Conservation (phyloP, 768 basidiomycete species). For the Calocybe cyanea region DNA sequence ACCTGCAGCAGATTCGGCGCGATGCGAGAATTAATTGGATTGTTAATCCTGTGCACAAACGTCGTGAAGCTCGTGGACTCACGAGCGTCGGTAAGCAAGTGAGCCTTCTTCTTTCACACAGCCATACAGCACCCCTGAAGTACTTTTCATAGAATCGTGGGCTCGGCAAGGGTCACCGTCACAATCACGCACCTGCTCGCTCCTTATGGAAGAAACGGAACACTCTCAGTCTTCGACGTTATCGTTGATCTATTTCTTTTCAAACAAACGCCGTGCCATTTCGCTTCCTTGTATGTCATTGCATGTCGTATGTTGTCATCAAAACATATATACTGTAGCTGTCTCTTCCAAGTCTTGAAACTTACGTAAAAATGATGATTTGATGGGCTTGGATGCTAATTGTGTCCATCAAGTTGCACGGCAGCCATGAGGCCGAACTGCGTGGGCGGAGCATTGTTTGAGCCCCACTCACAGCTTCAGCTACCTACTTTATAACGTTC, state of each 20-base stretch:
- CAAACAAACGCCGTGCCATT: slow-evolving; percentile 20
- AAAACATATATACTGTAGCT: no score
- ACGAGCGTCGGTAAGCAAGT: slow-evolving; percentile 94
- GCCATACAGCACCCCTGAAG: slow-evolving; percentile 2
- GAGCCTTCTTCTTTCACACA: slow-evolving; percentile 27
- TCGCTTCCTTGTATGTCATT: slow-evolving; percentile 23
- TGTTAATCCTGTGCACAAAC: slow-evolving; percentile 96
- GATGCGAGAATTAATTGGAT: slow-evolving; percentile 99
- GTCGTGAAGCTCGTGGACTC: slow-evolving; percentile 95
- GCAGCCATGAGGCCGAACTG: slow-evolving; percentile 14
- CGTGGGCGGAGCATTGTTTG: slow-evolving; percentile 1
- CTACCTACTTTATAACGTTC: neutral
- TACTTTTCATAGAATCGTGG: slow-evolving; percentile 78
- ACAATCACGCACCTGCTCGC: slow-evolving; percentile 90
- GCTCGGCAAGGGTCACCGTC: slow-evolving; percentile 88
- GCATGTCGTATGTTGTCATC: slow-evolving; percentile 9
- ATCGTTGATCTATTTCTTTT: slow-evolving; percentile 56
- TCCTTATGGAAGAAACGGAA: slow-evolving; percentile 99
- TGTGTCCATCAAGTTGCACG: neutral
- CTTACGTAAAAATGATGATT: slow-evolving; percentile 1
- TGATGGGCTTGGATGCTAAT: neutral
- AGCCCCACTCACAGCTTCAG: neutral
- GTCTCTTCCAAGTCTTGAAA: no score
- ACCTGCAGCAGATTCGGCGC: slow-evolving; percentile 67
- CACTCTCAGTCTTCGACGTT: slow-evolving; percentile 88